A percentile compares a stretch with the other conserved stretches of the same genome.
Conservation (phyloP, 2,329 filamentous ascomycete species). For the Aspergillus transmontanensis region DNA sequence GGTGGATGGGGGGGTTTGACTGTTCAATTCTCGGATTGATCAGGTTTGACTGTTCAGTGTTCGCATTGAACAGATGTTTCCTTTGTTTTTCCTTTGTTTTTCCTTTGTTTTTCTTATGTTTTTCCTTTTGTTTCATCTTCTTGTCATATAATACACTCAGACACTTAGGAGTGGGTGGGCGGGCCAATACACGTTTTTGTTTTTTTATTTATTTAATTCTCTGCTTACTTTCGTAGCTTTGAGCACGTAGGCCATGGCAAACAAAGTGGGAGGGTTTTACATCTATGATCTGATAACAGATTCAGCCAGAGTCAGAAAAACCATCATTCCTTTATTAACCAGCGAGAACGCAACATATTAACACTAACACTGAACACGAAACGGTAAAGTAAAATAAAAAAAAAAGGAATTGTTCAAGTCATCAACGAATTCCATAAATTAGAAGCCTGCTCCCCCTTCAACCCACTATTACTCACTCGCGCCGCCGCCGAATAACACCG, state of each 20-base stretch:
- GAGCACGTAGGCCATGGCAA: not conserved
- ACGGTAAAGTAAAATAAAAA: not conserved
- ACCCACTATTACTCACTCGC: slow-evolving; percentile 6
- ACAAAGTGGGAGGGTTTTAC: no score
- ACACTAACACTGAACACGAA: not conserved
- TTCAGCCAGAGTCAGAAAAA: not conserved
- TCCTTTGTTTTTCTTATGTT: not conserved
- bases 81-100: no score
- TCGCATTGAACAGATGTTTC: no score
- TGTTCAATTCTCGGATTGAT: no score
- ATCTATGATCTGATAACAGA: not conserved
- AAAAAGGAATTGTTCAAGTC: slow-evolving; percentile 6
- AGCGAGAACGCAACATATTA: not conserved
- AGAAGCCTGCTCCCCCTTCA: slow-evolving; percentile 18
- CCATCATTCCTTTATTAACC: not conserved
- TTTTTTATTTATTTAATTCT: not conserved
- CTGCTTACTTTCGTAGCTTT: not conserved
- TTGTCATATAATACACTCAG: no score
- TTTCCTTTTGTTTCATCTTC: not conserved
- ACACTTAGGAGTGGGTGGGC: no score
- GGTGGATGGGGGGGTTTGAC: not conserved
- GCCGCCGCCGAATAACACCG: slow-evolving; percentile 15
- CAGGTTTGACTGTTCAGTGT: no score
- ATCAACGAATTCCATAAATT: slow-evolving; percentile 24
- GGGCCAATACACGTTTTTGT: not conserved